Evolutionary conservation across 805 yeast species (phyloP).

Genomic region (Phaffomyces antillensis): DNA sequence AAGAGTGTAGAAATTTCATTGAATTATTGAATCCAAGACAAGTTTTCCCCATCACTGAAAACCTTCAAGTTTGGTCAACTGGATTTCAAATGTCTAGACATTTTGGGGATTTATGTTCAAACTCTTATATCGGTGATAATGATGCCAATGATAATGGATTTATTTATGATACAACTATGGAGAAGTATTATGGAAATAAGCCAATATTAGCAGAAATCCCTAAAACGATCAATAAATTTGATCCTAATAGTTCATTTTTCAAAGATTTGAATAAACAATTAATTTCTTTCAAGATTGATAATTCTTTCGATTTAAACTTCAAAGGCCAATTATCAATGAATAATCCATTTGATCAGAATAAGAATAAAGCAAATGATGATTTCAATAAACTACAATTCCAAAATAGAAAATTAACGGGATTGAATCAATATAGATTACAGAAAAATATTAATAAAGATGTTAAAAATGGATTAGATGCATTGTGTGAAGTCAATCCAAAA

Average conservation of each 20-base stretch:
- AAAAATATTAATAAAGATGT: neutral
- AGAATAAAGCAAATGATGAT: neutral
- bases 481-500: neutral
- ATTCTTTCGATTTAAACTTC: neutral
- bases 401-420: neutral
- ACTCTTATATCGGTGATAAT: neutral
- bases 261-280: neutral
- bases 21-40: slow-evolving; percentile 31
- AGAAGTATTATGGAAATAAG: neutral
- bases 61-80: slow-evolving; percentile 26
- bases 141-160: neutral
- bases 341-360: slow-evolving; percentile 1
- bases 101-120: slow-evolving; percentile 31
- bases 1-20: slow-evolving; percentile 32
- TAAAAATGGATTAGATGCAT: slow-evolving; percentile 14
- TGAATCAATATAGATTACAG: slow-evolving; percentile 5
- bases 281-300: neutral
- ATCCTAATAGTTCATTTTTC: slow-evolving; percentile 2
- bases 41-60: slow-evolving; percentile 38
- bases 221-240: slow-evolving; percentile 3
- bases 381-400: neutral
- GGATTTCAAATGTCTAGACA: slow-evolving; percentile 35
- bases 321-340: slow-evolving; percentile 1
- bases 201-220: slow-evolving; percentile 2
- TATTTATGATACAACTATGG: slow-evolving; percentile 10